Conservation (phyloP, 345 rosid species). For the Eucalyptus cloeziana region DNA sequence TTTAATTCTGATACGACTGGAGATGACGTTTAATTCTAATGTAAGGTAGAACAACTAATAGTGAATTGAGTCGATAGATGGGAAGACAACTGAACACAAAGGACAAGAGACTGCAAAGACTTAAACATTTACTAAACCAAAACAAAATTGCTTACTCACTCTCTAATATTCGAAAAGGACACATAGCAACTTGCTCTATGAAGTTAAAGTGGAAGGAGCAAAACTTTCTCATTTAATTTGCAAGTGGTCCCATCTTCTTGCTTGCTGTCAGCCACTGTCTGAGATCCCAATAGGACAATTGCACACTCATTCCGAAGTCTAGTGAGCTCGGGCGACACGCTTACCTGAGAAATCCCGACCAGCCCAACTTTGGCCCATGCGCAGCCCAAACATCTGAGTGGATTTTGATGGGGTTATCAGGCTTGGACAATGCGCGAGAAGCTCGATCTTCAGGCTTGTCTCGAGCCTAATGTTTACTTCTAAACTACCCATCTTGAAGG, state of each 20-base stretch:
- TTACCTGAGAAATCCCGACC: neutral
- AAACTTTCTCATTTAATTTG: neutral
- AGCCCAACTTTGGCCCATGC: neutral
- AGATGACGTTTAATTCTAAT: accelerated
- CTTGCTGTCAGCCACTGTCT: neutral
- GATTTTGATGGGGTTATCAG: neutral
- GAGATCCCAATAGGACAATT: neutral
- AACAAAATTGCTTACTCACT: neutral
- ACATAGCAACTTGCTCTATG: neutral
- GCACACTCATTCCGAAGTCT: neutral
- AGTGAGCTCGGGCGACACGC: neutral
- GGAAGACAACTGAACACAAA: accelerated
- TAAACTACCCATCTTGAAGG: accelerated
- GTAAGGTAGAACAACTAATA: accelerated
- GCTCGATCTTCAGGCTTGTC: neutral
- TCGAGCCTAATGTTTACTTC: neutral
- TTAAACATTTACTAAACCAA: neutral
- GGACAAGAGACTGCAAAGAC: neutral
- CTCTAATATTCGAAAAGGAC: neutral
- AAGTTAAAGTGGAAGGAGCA: neutral
- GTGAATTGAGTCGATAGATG: accelerated
- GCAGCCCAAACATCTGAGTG: neutral
- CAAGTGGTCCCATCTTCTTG: neutral
- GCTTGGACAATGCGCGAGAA: neutral
- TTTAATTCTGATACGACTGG: accelerated